Evolutionary conservation across 176 grass and related monocot species (phyloP).

Genomic region (Phragmites australis): DNA sequence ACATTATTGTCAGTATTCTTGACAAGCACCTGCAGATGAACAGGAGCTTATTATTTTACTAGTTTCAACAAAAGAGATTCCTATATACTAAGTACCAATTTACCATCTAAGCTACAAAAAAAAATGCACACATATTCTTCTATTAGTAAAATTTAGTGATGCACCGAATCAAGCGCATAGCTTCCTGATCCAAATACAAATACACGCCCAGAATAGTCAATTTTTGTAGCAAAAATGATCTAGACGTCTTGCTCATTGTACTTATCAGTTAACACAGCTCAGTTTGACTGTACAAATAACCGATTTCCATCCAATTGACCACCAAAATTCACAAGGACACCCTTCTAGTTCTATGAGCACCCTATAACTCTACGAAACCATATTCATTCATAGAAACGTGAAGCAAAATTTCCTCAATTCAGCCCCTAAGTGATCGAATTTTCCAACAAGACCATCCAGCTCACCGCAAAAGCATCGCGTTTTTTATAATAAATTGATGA

Average conservation of each 20-base stretch:
- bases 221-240: background rate
- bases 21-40: slow-evolving; percentile 67
- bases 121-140: background rate
- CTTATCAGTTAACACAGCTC: background rate
- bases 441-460: background rate
- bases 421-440: background rate
- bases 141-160: background rate
- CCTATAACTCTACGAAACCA: background rate
- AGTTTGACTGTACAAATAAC: background rate
- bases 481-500: too few relatives aligned
- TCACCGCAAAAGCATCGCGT: background rate
- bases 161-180: background rate
- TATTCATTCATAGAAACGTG: background rate
- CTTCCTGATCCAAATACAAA: background rate
- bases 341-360: background rate
- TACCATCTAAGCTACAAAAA: background rate
- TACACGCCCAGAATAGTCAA: background rate
- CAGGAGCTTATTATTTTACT: slow-evolving; percentile 1
- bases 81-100: background rate
- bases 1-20: slow-evolving; percentile 88
- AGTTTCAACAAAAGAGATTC: background rate
- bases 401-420: background rate
- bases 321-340: background rate
- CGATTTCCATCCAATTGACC: background rate
- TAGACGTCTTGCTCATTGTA: background rate